Evolutionary conservation across 2,329 filamentous ascomycete species (phyloP), one percentile per base, ranked within the genome.

Genomic region (Aspergillus tubingensis): DNA sequence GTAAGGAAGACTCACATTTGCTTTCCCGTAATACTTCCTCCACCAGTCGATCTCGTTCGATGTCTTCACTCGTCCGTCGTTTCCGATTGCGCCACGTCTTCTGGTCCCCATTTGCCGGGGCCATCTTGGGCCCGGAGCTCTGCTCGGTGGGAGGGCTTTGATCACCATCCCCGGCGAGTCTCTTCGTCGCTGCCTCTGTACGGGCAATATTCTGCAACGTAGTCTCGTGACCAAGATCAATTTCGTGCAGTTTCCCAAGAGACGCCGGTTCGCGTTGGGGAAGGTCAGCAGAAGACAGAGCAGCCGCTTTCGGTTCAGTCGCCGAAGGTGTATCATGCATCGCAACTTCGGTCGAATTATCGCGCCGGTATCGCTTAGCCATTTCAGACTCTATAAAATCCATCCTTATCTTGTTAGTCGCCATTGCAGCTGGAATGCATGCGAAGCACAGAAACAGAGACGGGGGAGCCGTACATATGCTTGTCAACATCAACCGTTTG

Each of bases 361-460:
- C 62, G 49, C 65, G 69, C 36, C 70, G 69, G 55, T 75, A 73
- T 70, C 80, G 77, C 76, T 84, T 85, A 81, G 85, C 85, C 79
- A 88, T 76, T 74, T 87, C 85, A 62, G 84, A 82, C 73, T 88
- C 86, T 89, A 89, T 83, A 78, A 85, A 89, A 67, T 82, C 82
- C 80, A 84, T 84, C 85, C 86, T 88, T 83, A 82, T 80, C 78
- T 77, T 77, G 84, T 88, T 83, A 88, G 84, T 77, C 70, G 63
- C 65, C 67, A 69, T 72, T 67, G 44, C 58, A 57, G 38, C 5
- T 6, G 38, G 32, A 5, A 60, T 15, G 19, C 57, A 54, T 43
- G 8, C 27, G 56, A 55, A 52, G 5, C 32, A 58, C 10, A 49
- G 10, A n/a, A 19, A 23, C 11, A 27, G 10, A 21, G 54, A 41